Evolutionary conservation across 805 yeast genomes (phyloP), one percentile per base, ranked within the genome.

Genomic region (Ogataea nonfermentans): DNA sequence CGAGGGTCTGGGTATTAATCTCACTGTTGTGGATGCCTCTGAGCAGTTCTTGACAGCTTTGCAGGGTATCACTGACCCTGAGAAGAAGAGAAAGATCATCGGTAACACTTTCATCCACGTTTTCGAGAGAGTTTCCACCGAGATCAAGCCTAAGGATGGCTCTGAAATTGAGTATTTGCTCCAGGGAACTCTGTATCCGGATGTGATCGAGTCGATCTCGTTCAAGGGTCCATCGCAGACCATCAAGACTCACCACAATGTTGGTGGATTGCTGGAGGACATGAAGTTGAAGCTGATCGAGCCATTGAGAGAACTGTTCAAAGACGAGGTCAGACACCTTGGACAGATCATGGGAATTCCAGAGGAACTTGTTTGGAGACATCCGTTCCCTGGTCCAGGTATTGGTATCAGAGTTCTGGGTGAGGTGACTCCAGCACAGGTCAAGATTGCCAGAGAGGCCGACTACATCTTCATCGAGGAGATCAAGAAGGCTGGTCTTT

Each of bases 331-430:
- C 43, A 88, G 99, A 69, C 86, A 83, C 56, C 74, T 93, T 54
- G 99, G 99, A 69, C 87, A 88, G 72, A 70, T 93, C 38, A 71
- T 93, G 71, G 96, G 96, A 35, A 91, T 93, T 56, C 95, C 97
- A 24, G 93, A 87, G 61, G 98, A 93, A 56, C 77, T 93, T 55
- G 98, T 93, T 53, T 91, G 98, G 98, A 87, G 99, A 76, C 99
- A 93, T 65, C 99, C 99, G 42, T 93, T 93, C 95, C 99, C 99
- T 57, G 99, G 99, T 64, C 99, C 99, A 65, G 99, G 99, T 73
- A 85, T 93, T 62, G 99, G 97, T 55, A 93, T 93, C 66, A 84
- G 99, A 70, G 95, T 93, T 41, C 74, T 93, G 34, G 99, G 99
- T 55, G 98, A 91, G 71, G 98, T 93, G 49, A 86, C 96, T 44